Evolutionary conservation across 2,329 filamentous ascomycete genomes (phyloP), one percentile per base, ranked within the genome.

Genomic region (Pestalotiopsis fici): DNA sequence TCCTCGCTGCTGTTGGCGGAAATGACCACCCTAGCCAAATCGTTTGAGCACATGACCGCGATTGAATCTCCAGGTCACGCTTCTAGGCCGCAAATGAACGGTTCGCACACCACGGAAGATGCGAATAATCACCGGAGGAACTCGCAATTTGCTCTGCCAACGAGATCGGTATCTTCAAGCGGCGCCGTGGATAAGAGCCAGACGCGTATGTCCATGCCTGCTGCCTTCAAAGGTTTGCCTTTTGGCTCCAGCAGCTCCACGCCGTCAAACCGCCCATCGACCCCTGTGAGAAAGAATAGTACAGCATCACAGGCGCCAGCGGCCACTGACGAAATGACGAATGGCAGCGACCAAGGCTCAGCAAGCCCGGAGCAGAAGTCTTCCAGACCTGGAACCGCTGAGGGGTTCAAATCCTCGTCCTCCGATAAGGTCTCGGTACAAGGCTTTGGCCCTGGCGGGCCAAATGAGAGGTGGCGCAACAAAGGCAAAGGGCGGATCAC

Each of bases 151-250:
- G 75, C 83, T 0, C 67, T 83, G 11, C 83, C 84, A 67, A 79
- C 82, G n/a, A 83, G 88, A 59, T 88, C 88, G 7, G 83, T 76
- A 64, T 88, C 90, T 37, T 80, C 87, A 59, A 80, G 84, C 71
- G 81, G 86, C 68, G 76, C 84, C 67, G 67, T 81, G 54, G 91
- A 93, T 75, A 89, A 88, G 73, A 82, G 85, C 62, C 83, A 89
- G 57, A 84, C 88, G 67, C 90, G 93, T 69, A 94, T 95, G 91
- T 95, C 93, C 1, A 92, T 95, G 90, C 93, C 93, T 15, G 86
- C 87, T 23, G 83, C 87, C 72, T 79, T 87, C 77, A 79, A 84
- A 74, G 75, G 78, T 64, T 70, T 82, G 67, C 80, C 78, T 4
- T 81, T 83, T 57, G 81, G 78, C 2, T 84, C 84, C 0, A 81